Evolutionary conservation across 1,284 basidiomycete species (phyloP), one percentile per base, ranked within the genome.

Genomic region (Wolfiporia cocos): DNA sequence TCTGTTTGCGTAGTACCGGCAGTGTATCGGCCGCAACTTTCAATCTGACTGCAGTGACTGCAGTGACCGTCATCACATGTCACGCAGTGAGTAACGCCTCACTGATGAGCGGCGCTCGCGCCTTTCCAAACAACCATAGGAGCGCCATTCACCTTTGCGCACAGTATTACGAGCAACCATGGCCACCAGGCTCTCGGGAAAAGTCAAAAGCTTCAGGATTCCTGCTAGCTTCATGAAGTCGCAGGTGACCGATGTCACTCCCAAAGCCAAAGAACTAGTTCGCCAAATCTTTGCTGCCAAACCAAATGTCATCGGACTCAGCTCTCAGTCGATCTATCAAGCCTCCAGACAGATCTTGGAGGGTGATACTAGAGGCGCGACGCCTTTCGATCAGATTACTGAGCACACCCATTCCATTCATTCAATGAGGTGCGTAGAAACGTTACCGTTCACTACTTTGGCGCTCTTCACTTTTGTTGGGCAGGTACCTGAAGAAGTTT

Each of bases 401-500:
- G 12, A 29, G 28, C n/a, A 20, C 19, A 7, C 30, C 18, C 34
- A 41, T 33, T 39, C 39, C n/a, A 10, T 46, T 5, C 40, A 41
- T 9, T 39, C 40, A 14, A 31, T 42, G 17, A 37, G 44, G 39
- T 46, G 14, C 34, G 44, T 34, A 5, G 11, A 4, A 41, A 10
- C 24, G 12, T 24, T 22, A 15, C 23, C 20, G 34, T 21, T 11
- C 21, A 24, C n/a, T n/a, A n/a, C n/a, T n/a, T n/a, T n/a, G n/a
- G n/a, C n/a, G n/a, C n/a, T n/a, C n/a, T n/a, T n/a, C n/a, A n/a
- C n/a, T n/a, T n/a, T n/a, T n/a, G n/a, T n/a, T n/a, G n/a, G n/a
- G n/a, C 29, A 55, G 53, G 23, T 50, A 44, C 30, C 41, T 55
- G 20, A 55, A 55, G 32, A 48, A 40, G 34, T 29, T 47, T 29